Conservation (phyloP, 257 asterid genomes). For the Anisodus tanguticus region DNA sequence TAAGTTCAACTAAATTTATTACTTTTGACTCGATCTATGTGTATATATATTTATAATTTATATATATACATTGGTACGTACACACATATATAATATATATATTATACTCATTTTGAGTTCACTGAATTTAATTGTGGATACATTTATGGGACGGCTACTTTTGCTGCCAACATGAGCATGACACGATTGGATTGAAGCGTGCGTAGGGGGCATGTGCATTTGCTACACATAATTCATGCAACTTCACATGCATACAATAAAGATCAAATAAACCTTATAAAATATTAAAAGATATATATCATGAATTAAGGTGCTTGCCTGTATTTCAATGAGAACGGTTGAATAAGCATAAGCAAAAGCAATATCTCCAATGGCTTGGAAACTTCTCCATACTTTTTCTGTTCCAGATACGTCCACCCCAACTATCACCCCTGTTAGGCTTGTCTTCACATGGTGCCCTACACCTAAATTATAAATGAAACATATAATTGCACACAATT, state of each 20-base stretch:
- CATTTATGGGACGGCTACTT: too few relatives aligned
- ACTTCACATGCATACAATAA: slow-evolving; percentile 16
- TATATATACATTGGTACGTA: too few relatives aligned
- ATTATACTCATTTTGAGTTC: too few relatives aligned
- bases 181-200: neutral
- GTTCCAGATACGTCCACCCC: slow-evolving; percentile 70
- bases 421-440: slow-evolving; percentile 64
- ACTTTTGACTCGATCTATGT: neutral
- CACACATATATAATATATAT: too few relatives aligned
- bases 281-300: slow-evolving; percentile 6
- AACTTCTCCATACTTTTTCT: slow-evolving; percentile 74
- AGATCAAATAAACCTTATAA: neutral
- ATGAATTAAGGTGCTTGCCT: slow-evolving; percentile 45
- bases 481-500: neutral
- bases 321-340: slow-evolving; percentile 82
- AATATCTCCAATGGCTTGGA: slow-evolving; percentile 83
- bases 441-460: slow-evolving; percentile 47
- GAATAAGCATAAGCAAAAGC: slow-evolving; percentile 91
- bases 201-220: neutral
- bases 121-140: too few relatives aligned
- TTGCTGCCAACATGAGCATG: too few relatives aligned
- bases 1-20: neutral
- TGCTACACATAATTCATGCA: slow-evolving; percentile 3
- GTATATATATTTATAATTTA: too few relatives aligned
- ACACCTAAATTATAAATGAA: slow-evolving; percentile 39